Conservation (phyloP, 306 rosid genomes). For the Cucurbita ficifolia region DNA sequence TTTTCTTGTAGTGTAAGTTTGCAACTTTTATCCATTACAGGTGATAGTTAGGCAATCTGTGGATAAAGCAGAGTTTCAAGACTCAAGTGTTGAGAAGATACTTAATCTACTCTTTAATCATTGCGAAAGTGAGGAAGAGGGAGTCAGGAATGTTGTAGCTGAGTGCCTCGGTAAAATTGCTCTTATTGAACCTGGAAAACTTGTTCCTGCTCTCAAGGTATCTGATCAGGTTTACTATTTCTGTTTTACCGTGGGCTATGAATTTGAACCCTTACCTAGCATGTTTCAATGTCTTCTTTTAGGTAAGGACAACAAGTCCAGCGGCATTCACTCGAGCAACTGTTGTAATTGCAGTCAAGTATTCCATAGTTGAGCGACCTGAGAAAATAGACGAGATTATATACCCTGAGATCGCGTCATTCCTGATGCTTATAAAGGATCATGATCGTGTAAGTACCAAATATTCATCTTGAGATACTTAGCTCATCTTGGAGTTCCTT, state of each 20-base stretch:
- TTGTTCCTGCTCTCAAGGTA: constrained; percentile 97
- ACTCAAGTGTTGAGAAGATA: constrained; percentile 92
- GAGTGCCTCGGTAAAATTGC: constrained; percentile 98
- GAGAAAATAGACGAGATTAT: constrained; percentile 93
- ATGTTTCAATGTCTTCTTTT: constrained; percentile 2
- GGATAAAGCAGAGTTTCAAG: constrained; percentile 89
- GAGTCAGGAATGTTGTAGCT: constrained; percentile 95
- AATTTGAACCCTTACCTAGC: not conserved
- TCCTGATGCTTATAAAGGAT: constrained; percentile 94
- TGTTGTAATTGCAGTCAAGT: constrained; percentile 94
- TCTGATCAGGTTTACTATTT: constrained; percentile 4
- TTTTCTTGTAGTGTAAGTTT: constrained; percentile 5
- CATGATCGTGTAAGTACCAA: constrained; percentile 61
- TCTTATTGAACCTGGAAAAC: constrained; percentile 88
- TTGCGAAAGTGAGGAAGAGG: constrained; percentile 98
- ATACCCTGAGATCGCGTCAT: constrained; percentile 85
- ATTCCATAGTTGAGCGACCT: constrained; percentile 92
- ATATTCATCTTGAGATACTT: not conserved
- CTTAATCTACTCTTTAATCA: constrained; percentile 87
- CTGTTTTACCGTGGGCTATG: constrained; percentile 7
- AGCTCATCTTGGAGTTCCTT: not conserved
- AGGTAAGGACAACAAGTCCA: constrained; percentile 81
- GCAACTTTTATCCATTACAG: constrained; percentile 23
- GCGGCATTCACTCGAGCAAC: constrained; percentile 98
- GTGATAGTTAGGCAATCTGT: constrained; percentile 95